phyloP scores from a whole-genome alignment of 495 filamentous ascomycete species.

The Trichoderma orchidacearum region DNA sequence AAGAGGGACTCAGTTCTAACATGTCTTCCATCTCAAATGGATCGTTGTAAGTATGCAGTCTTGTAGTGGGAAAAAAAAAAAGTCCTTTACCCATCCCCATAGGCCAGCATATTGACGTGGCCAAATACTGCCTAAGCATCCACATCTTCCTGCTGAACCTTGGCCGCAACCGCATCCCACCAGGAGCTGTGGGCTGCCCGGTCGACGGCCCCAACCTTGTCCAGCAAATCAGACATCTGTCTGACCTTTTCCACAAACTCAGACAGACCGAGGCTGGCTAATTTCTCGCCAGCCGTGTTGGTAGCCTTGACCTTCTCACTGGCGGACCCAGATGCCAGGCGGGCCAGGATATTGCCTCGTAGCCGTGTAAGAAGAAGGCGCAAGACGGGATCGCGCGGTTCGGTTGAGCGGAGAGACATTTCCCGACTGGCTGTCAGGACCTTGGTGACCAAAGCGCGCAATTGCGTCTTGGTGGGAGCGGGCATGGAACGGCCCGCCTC shows the following conservation, averaged over 20 bases:
- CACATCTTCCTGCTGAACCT: constrained; percentile 20
- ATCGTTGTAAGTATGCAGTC: too few species aligned
- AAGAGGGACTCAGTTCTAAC: too few species aligned
- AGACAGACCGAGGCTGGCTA: constrained; percentile 66
- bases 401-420: constrained; percentile 16
- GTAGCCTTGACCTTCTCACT: constrained; percentile 72
- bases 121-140: neutral
- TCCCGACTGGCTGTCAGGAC: constrained; percentile 29
- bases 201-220: constrained; percentile 64
- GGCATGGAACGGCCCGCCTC: constrained; percentile 77
- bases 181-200: constrained; percentile 62
- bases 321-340: constrained; percentile 62
- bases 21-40: too few species aligned
- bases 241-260: constrained; percentile 85
- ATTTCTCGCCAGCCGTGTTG: constrained; percentile 67
- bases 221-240: constrained; percentile 65
- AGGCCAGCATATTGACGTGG: too few species aligned
- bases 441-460: constrained; percentile 37
- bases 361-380: constrained; percentile 66
- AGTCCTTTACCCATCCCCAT: too few species aligned
- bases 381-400: constrained; percentile 68
- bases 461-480: constrained; percentile 40
- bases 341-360: constrained; percentile 57
- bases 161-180: constrained; percentile 58
- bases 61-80: too few species aligned